Percentiles rank a stretch among this genome's conserved stretches.
phyloP scores from a whole-genome alignment of 306 rosid species.

The Comarum palustre region DNA sequence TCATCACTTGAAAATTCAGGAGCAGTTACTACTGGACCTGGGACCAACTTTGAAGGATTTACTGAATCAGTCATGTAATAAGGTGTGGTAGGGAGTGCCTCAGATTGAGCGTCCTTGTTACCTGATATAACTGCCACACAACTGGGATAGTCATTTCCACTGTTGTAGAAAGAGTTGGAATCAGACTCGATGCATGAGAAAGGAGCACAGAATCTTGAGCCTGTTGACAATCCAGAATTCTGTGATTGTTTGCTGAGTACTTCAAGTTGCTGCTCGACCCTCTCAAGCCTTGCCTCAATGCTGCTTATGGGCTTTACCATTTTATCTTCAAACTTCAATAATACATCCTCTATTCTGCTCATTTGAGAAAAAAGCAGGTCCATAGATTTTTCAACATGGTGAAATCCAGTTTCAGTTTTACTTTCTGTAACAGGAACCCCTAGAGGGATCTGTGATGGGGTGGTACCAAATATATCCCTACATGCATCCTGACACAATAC shows the following conservation, averaged over 20 bases:
- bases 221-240: conserved; percentile 40
- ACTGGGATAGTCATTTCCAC: conserved; percentile 34
- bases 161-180: conserved; percentile 40
- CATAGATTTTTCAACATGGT: conserved; percentile 45
- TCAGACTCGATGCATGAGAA: conserved; percentile 52
- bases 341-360: conserved; percentile 61
- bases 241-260: conserved; percentile 41
- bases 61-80: conserved; percentile 32
- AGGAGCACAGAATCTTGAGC: conserved; percentile 55
- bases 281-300: conserved; percentile 81
- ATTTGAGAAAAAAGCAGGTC: conserved; percentile 65
- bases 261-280: conserved; percentile 85
- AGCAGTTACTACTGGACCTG: conserved; percentile 73
- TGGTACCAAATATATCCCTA: conserved; percentile 30
- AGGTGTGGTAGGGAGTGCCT: conserved; percentile 29
- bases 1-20: conserved; percentile 70
- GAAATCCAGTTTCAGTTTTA: conserved; percentile 25
- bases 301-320: conserved; percentile 67
- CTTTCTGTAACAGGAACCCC: conserved; percentile 37
- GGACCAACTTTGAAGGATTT: conserved; percentile 41
- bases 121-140: conserved; percentile 34
- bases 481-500: conserved; percentile 37
- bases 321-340: conserved; percentile 78
- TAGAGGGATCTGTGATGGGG: conserved; percentile 28
- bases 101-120: conserved; percentile 35